These are phyloP conservation scores for Agastache rugosa DNA, from an alignment of 257 asterid genomes.

Conservation along the genomic window DNA sequence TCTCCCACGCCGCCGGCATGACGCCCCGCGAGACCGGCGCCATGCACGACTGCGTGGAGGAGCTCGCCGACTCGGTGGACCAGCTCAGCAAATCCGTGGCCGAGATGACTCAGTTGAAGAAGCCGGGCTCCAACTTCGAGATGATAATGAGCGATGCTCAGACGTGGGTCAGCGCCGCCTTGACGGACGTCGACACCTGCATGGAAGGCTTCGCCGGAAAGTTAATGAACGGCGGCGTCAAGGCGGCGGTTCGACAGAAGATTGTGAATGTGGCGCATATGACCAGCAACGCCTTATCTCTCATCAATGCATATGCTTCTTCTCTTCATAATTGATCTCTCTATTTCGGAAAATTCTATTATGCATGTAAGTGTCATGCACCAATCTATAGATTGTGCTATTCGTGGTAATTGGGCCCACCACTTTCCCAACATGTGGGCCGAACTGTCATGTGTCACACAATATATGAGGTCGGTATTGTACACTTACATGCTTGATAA, in stretches of 20 bases:
- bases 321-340: constrained; percentile 41
- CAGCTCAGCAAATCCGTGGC: constrained; percentile 46
- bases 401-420: too few relatives aligned
- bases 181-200: constrained; percentile 80
- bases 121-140: constrained; percentile 42
- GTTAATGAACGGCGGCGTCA: constrained; percentile 43
- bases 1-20: constrained; percentile 50
- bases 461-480: too few relatives aligned
- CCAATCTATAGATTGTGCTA: too few relatives aligned
- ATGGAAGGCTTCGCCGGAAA: constrained; percentile 68
- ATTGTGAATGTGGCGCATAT: constrained; percentile 60
- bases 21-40: constrained; percentile 60
- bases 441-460: too few relatives aligned
- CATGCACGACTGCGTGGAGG: constrained; percentile 74
- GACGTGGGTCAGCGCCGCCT: constrained; percentile 90
- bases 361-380: too few relatives aligned
- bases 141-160: constrained; percentile 53
- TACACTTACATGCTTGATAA: too few relatives aligned
- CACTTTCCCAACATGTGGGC: too few relatives aligned
- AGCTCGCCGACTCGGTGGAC: constrained; percentile 58
- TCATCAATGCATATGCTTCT: constrained; percentile 57
- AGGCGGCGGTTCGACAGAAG: constrained; percentile 46
- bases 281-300: constrained; percentile 80
- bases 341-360: too few relatives aligned
- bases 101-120: constrained; percentile 51